phyloP scores from a whole-genome alignment of 257 asterid species.

The Capsicum pubescens region DNA sequence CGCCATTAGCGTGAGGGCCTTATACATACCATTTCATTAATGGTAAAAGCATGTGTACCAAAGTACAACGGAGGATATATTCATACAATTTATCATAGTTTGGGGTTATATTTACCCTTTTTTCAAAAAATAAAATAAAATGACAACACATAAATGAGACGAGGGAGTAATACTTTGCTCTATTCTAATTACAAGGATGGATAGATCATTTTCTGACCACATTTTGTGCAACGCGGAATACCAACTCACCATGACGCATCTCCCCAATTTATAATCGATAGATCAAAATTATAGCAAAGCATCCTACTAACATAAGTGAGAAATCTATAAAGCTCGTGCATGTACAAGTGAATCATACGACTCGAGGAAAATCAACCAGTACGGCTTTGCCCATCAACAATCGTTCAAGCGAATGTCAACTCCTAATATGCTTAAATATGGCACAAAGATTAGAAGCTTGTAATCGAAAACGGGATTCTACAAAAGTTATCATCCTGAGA shows the following conservation, averaged over 20 bases:
- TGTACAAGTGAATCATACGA: not conserved
- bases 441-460: not conserved
- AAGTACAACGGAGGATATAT: too few species aligned
- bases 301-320: not conserved
- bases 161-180: not conserved
- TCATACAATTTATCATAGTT: too few species aligned
- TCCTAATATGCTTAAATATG: not conserved
- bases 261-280: not conserved
- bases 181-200: not conserved
- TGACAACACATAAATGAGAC: too few species aligned
- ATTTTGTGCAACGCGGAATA: not conserved
- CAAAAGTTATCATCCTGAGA: not conserved
- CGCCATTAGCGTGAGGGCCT: too few species aligned
- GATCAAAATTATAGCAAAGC: not conserved
- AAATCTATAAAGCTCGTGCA: not conserved
- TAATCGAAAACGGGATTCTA: not conserved
- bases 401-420: not conserved
- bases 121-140: too few species aligned
- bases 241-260: not conserved
- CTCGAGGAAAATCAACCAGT: not conserved
- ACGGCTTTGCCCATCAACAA: not conserved
- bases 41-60: too few species aligned
- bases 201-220: not conserved
- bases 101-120: too few species aligned
- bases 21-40: too few species aligned